Conservation (phyloP, 257 asterid species). For the Thymus mandschuricus region DNA sequence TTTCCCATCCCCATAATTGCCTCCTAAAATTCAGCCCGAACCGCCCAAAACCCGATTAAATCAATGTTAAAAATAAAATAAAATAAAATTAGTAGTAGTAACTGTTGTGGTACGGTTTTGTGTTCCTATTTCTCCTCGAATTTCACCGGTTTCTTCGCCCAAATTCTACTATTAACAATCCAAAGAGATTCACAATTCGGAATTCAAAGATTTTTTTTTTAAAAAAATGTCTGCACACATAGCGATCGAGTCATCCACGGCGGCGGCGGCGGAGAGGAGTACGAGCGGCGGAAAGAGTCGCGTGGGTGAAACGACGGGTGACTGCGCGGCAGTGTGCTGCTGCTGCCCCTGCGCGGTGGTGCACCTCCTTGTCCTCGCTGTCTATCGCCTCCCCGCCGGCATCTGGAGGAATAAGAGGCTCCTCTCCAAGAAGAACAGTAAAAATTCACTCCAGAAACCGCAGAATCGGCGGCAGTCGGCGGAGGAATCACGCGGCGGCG, state of each 20-base stretch:
- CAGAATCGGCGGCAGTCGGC: neutral
- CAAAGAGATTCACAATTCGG: neutral
- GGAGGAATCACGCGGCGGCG: constrained; percentile 4
- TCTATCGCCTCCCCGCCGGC: constrained; percentile 39
- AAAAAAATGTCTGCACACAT: neutral
- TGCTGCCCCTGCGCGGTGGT: constrained; percentile 48
- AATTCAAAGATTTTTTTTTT: neutral
- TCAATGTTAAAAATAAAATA: no score
- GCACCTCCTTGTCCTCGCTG: constrained; percentile 36
- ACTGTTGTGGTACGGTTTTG: no score
- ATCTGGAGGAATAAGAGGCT: constrained; percentile 41
- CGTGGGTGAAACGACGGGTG: constrained; percentile 48
- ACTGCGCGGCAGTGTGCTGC: constrained; percentile 51
- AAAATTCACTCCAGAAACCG: neutral
- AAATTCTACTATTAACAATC: no score
- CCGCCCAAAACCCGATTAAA: no score
- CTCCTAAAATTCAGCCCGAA: no score
- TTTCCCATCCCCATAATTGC: no score
- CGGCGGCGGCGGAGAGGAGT: neutral
- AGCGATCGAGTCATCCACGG: constrained; percentile 10
- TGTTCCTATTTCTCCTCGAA: no score
- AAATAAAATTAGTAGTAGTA: no score
- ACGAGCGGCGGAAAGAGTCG: constrained; percentile 19
- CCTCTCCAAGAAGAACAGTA: constrained; percentile 20
- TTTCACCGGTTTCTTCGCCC: no score